A percentile compares a stretch with the other conserved stretches of the same genome.
phyloP scores from a whole-genome alignment of 768 basidiomycete species.

The Pleurotus djamor region DNA sequence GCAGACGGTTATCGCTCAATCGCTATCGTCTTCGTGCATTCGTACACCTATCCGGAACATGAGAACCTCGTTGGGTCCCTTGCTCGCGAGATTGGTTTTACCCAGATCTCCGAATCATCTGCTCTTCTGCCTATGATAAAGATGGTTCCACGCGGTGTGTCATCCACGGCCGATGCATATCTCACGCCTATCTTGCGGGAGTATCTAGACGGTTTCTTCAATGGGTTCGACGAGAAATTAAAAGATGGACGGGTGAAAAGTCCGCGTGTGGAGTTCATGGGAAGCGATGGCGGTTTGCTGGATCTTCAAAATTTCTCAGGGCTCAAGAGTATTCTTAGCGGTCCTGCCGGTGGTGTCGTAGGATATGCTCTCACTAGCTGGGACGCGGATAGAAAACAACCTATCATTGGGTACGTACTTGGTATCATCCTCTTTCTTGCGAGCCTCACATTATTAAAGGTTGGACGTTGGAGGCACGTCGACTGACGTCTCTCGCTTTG shows the following conservation, averaged over 20 bases:
- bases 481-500: constrained; percentile 92
- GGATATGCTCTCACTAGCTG: constrained; percentile 93
- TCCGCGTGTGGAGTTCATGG: constrained; percentile 93
- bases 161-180: constrained; percentile 93
- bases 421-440: not conserved
- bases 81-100: constrained; percentile 82
- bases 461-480: constrained; percentile 95
- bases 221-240: constrained; percentile 78
- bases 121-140: constrained; percentile 93
- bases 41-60: constrained; percentile 89
- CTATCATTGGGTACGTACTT: constrained; percentile 77
- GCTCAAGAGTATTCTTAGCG: constrained; percentile 89
- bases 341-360: constrained; percentile 95
- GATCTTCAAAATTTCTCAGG: constrained; percentile 87
- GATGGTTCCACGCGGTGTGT: constrained; percentile 90
- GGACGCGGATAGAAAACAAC: constrained; percentile 66
- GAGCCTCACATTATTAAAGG: constrained; percentile 30
- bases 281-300: constrained; percentile 85
- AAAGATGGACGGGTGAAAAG: constrained; percentile 55
- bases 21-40: constrained; percentile 89
- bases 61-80: constrained; percentile 70
- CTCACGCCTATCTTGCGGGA: constrained; percentile 83
- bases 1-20: constrained; percentile 84
- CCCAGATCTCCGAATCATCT: constrained; percentile 85
- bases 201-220: constrained; percentile 91